These are phyloP conservation scores for Cephaloascus albidus DNA, from an alignment of 805 yeast species.

Conservation along the genomic window DNA sequence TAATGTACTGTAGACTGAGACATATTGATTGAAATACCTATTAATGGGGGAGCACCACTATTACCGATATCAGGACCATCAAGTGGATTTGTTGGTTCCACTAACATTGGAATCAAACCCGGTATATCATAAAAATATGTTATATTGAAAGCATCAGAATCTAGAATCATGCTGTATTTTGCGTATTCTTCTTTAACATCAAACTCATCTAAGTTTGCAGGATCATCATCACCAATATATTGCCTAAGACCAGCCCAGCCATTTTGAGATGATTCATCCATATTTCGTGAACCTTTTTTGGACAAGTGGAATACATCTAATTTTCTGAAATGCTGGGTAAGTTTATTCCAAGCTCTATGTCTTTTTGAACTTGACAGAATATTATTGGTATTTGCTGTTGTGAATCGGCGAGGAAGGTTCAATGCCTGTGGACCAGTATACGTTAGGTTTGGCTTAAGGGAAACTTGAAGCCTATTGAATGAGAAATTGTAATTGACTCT, in stretches of 20 bases:
- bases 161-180: conserved; percentile 60
- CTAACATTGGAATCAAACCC: conserved; percentile 42
- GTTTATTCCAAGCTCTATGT: background rate
- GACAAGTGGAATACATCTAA: background rate
- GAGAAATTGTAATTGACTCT: conserved; percentile 34
- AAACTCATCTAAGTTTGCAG: conserved; percentile 17
- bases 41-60: conserved; percentile 46
- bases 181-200: conserved; percentile 67
- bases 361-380: conserved; percentile 2
- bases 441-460: conserved; percentile 64
- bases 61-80: conserved; percentile 51
- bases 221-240: conserved; percentile 36
- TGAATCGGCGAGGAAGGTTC: background rate
- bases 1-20: conserved; percentile 62
- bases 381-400: background rate
- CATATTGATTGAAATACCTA: conserved; percentile 52
- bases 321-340: background rate
- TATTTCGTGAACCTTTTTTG: background rate
- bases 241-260: conserved; percentile 76
- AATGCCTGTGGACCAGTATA: conserved; percentile 22
- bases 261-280: background rate
- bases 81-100: conserved; percentile 15
- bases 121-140: conserved; percentile 65
- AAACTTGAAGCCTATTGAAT: conserved; percentile 44
- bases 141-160: conserved; percentile 45